A percentile compares a stretch with the other conserved stretches of the same genome.
These are phyloP conservation scores for Sarocladiaceae sp. DNA, from an alignment of 2,329 filamentous ascomycete genomes.

Conservation along the genomic window DNA sequence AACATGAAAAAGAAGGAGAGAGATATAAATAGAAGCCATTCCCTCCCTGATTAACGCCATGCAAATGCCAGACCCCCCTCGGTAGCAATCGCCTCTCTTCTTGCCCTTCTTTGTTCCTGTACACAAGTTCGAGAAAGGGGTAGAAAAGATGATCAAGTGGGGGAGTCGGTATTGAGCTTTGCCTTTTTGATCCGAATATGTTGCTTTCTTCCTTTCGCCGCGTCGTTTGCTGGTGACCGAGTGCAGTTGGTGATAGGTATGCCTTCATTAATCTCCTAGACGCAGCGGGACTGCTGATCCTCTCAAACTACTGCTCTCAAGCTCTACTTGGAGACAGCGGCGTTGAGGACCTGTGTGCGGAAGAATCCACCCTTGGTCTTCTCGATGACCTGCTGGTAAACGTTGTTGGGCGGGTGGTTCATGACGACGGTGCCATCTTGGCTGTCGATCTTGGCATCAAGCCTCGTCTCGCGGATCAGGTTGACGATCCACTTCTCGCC, in stretches of 20 bases:
- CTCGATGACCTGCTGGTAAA: conserved; percentile 99
- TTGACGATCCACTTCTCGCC: conserved; percentile 99
- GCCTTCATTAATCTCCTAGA: too few species aligned
- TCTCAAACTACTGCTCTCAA: neutral
- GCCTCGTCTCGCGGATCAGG: conserved; percentile 91
- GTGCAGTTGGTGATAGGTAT: too few species aligned
- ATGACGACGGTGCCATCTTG: conserved; percentile 97
- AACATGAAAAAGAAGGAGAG: neutral
- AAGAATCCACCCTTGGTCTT: conserved; percentile 98
- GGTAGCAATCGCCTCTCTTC: conserved; percentile 2
- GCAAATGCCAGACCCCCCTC: conserved; percentile 8
- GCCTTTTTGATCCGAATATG: neutral
- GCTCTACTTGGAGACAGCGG: conserved; percentile 50
- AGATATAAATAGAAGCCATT: conserved; percentile 3
- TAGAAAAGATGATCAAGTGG: neutral
- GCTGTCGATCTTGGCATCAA: conserved; percentile 99
- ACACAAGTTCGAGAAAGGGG: conserved; percentile 2
- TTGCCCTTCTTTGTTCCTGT: neutral
- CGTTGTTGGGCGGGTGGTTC: conserved; percentile 98
- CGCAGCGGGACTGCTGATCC: neutral
- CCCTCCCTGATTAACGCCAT: conserved; percentile 9
- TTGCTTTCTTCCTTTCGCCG: too few species aligned
- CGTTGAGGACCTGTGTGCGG: conserved; percentile 86
- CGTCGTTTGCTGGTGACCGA: too few species aligned
- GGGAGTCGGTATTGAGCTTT: conserved; percentile 1